Base-by-base conservation (phyloP, 768 basidiomycete genomes). In the Chalciporus chontae region DNA sequence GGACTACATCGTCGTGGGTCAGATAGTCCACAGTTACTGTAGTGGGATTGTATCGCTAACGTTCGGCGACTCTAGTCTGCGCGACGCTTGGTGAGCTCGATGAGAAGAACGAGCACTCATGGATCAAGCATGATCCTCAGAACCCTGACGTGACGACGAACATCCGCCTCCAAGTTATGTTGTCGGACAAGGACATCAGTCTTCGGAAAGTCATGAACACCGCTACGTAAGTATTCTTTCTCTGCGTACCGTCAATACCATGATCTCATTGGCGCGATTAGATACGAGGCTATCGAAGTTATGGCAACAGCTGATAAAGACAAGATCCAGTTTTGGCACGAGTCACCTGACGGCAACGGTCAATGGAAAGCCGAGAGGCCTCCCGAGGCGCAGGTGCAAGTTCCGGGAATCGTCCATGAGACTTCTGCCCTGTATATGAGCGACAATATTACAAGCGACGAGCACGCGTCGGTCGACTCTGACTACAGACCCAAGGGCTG, bases 401-500 rank as follows among this genome's bases (percentile, higher is more conserved):
- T 46, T 17, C 29, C 41, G 17, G 53, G 53, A 10, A 17, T 51
- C 3, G 37, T 46, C 24, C 37, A 50, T 10, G 53, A 50, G 36
- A 23, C 48, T 1, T 54, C 44, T 7, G 51, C 53, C 21, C 13
- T 54, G 4, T 51, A 51, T 46, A 54, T 54, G 44, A 48, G 49
- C 36, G 53, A 54, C 13, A 14, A 31, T 2, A 29, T 43, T 26
- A 3, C 13, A 4, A 6, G n/a, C 11, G 42, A 15, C 18, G 18
- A 4, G 41, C 46, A 21, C 3, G 47, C 47, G 8, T 51, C 54
- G 4, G 45, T 60, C 27, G 58, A 55, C 26, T 48, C 46, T 24
- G 42, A 60, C 13, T 59, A 60, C 44, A 24, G 39, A 23, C 45
- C 48, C 8, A 43, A 39, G 27, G 58, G 58, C 10, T 45, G 45